Conservation (phyloP, 2,329 filamentous ascomycete genomes). For the Pseudocercospora fijiensis region DNA sequence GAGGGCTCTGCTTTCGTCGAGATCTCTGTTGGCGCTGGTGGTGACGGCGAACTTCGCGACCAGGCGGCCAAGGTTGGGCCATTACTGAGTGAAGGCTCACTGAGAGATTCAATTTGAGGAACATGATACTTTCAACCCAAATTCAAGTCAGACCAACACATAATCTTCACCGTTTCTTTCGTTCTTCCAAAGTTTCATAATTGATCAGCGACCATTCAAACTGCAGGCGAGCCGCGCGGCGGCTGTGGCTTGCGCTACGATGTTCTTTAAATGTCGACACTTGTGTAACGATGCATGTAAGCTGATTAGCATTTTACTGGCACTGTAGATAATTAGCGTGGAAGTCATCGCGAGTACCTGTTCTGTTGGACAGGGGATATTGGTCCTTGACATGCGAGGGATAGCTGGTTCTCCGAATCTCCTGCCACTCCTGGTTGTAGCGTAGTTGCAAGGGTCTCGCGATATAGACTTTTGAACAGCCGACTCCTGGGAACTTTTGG, state of each 20-base stretch:
- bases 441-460: background rate
- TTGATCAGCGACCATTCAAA: background rate
- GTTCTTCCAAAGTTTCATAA: background rate
- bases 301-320: background rate
- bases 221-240: slow-evolving; percentile 2
- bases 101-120: background rate
- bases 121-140: background rate
- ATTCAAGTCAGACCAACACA: background rate
- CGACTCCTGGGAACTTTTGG: background rate
- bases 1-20: slow-evolving; percentile 4
- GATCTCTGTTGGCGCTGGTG: slow-evolving; percentile 7
- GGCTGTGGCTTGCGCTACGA: slow-evolving; percentile 4
- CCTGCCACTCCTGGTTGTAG: no score
- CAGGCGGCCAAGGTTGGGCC: background rate
- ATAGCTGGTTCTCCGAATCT: background rate
- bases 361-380: background rate
- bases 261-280: background rate
- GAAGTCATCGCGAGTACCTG: no score
- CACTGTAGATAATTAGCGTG: no score
- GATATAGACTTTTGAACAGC: slow-evolving; percentile 4
- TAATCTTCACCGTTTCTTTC: background rate
- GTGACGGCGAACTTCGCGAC: slow-evolving; percentile 6
- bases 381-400: background rate
- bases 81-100: background rate
- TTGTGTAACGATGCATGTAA: slow-evolving; percentile 1